Evolutionary conservation across 2,329 filamentous ascomycete genomes (phyloP), one percentile per base, ranked within the genome.

Genomic region (Bipolaris victoriae): DNA sequence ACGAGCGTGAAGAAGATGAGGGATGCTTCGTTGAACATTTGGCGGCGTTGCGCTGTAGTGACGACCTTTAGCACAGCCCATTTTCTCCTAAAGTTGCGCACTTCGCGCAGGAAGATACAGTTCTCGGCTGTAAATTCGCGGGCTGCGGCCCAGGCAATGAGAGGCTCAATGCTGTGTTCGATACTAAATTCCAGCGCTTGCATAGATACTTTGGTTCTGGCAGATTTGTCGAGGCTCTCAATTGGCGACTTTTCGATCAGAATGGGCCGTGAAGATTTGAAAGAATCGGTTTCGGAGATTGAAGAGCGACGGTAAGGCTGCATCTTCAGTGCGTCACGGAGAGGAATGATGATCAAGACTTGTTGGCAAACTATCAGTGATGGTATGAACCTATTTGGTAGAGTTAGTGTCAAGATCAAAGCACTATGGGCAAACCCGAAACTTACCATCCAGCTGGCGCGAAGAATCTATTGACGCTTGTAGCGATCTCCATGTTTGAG

Each of bases 1-100:
- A 76, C 49, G n/a, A 76, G 69, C 3, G 73, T 74, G 61, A 74
- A 76, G 62, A 70, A 76, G 56, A 76, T 75, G 40, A 76, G 68
- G 0, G 71, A 73, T 13, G 74, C 74, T 52, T 76, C 73, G 39
- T 63, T 74, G 60, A 73, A 74, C 72, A 75, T 75, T 47, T 75
- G 72, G 22, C 71, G 65, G 29, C 73, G 64, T 48, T 76, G 73
- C 0, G 65, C 57, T 1, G 72, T 72, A 1, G 69, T 74, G 1
- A 76, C 66, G 26, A 57, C 61, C 20, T 58, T 61, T 1, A 74
- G 57, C 3, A 49, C 41, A 0, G 60, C 64, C 74, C 74, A 76
- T 49, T 75, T 76, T 55, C 69, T 72, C 47, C 67, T 71, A 62
- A 73, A 76, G 59, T 74, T 76, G 18, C 72, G 71, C 2, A 75